Percentiles rank a stretch among this genome's conserved stretches.
These are phyloP conservation scores for Citrus trifoliata DNA, from an alignment of 345 rosid species.

Conservation along the genomic window DNA sequence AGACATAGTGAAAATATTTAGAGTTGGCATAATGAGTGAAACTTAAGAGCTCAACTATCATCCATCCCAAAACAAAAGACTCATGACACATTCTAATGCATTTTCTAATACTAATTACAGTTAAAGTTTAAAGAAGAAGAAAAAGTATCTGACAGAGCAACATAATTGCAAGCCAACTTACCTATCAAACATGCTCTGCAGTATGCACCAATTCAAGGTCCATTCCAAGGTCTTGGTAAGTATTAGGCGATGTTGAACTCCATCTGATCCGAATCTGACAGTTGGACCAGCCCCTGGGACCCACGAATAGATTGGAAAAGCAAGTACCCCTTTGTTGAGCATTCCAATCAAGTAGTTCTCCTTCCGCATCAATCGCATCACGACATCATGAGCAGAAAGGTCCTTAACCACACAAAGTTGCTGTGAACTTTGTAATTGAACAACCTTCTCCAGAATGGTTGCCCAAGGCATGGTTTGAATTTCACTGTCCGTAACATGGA, in stretches of 20 bases:
- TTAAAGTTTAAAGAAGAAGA: background rate
- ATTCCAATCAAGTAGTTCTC: slow-evolving; percentile 98
- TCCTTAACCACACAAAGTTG: slow-evolving; percentile 92
- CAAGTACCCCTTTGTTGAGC: slow-evolving; percentile 94
- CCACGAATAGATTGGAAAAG: slow-evolving; percentile 82
- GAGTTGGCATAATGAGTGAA: background rate
- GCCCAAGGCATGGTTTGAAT: slow-evolving; percentile 96
- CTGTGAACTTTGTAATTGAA: slow-evolving; percentile 69
- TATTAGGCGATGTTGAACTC: slow-evolving; percentile 49
- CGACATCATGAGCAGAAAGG: slow-evolving; percentile 92
- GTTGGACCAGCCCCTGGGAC: slow-evolving; percentile 95
- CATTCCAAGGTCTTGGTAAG: slow-evolving; percentile 95
- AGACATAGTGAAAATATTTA: background rate
- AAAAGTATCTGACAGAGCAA: slow-evolving; percentile 2
- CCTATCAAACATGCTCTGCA: slow-evolving; percentile 99
- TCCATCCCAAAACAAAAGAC: background rate
- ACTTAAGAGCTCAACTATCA: background rate
- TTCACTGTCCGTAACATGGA: slow-evolving; percentile 85
- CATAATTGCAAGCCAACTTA: slow-evolving; percentile 29
- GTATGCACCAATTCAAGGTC: slow-evolving; percentile 97
- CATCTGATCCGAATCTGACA: slow-evolving; percentile 54
- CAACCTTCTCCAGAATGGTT: slow-evolving; percentile 87
- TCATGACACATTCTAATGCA: background rate
- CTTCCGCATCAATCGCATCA: slow-evolving; percentile 97
- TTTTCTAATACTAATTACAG: background rate